Percentiles rank a stretch among this genome's conserved stretches.
Conservation (phyloP, 2,329 filamentous ascomycete species). For the Cordyceps fumosorosea region DNA sequence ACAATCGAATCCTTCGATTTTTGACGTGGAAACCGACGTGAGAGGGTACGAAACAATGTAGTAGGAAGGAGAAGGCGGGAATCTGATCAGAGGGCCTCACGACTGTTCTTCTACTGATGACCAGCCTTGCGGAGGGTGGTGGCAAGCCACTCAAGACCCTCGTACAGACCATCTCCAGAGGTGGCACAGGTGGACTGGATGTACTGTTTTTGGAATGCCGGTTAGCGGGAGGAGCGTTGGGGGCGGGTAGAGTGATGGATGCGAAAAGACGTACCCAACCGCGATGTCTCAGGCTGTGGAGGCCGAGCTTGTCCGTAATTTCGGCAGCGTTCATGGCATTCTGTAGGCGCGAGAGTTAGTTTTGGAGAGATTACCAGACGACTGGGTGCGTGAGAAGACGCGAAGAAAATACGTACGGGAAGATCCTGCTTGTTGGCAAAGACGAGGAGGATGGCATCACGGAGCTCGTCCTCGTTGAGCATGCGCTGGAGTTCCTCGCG, state of each 20-base stretch:
- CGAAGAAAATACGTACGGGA: slow-evolving; percentile 58
- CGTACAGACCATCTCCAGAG: slow-evolving; percentile 97
- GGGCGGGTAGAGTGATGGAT: neutral
- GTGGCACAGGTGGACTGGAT: slow-evolving; percentile 99
- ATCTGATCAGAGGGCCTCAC: slow-evolving; percentile 24
- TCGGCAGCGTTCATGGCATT: slow-evolving; percentile 99
- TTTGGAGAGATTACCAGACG: slow-evolving; percentile 3
- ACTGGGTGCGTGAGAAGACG: slow-evolving; percentile 5
- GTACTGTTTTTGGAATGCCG: slow-evolving; percentile 52
- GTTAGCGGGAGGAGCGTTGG: slow-evolving; percentile 3
- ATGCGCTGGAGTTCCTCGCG: slow-evolving; percentile 95
- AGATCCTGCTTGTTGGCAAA: slow-evolving; percentile 99
- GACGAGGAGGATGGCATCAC: slow-evolving; percentile 91
- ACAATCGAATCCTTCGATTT: slow-evolving; percentile 48
- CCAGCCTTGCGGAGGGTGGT: slow-evolving; percentile 73
- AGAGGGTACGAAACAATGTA: slow-evolving; percentile 35
- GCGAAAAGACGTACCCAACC: slow-evolving; percentile 75
- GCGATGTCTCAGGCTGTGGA: slow-evolving; percentile 97
- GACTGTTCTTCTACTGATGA: slow-evolving; percentile 47
- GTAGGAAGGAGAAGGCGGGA: slow-evolving; percentile 28
- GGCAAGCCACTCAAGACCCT: slow-evolving; percentile 93
- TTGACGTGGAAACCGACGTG: slow-evolving; percentile 32
- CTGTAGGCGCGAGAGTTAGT: slow-evolving; percentile 39
- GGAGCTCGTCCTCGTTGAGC: slow-evolving; percentile 97
- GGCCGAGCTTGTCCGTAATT: slow-evolving; percentile 99